These are phyloP conservation scores for Colletotrichum falcatum DNA, from an alignment of 2,329 filamentous ascomycete genomes.

Conservation along the genomic window DNA sequence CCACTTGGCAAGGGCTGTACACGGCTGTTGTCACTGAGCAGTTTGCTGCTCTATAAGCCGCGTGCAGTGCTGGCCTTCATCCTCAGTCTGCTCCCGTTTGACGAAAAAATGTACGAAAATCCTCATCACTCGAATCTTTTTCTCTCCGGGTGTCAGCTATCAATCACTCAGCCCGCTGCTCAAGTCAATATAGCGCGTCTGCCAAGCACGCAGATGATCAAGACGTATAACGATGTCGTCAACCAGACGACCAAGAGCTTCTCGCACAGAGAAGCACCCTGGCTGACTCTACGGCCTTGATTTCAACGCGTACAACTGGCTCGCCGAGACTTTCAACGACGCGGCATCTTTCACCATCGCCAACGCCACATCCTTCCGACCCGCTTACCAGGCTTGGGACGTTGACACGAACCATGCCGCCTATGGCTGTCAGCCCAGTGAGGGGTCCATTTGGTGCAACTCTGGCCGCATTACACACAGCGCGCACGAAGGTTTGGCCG, in stretches of 20 bases:
- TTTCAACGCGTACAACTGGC: conserved; percentile 51
- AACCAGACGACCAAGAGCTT: conserved; percentile 48
- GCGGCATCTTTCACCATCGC: conserved; percentile 45
- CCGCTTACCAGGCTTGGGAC: conserved; percentile 44
- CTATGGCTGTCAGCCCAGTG: conserved; percentile 47
- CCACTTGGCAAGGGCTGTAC: conserved; percentile 15
- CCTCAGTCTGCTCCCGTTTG: conserved; percentile 63
- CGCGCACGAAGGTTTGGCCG: neutral
- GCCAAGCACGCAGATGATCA: conserved; percentile 24
- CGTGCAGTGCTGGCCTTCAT: conserved; percentile 64
- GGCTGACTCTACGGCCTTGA: conserved; percentile 42
- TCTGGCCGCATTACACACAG: conserved; percentile 44
- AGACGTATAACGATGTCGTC: conserved; percentile 22
- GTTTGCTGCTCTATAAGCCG: conserved; percentile 46
- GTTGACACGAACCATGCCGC: conserved; percentile 43
- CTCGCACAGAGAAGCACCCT: conserved; percentile 39
- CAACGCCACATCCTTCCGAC: conserved; percentile 47
- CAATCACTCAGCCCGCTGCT: conserved; percentile 6
- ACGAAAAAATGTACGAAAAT: conserved; percentile 39
- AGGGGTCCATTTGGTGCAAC: conserved; percentile 50
- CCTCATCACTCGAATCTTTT: neutral
- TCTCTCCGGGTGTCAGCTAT: neutral
- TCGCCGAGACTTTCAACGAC: conserved; percentile 48
- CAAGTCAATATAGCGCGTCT: conserved; percentile 3
- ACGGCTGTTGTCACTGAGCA: conserved; percentile 26